Evolutionary conservation across 164 flowering plant genomes (phyloP).

Genomic region (Umbilicus rupestris): DNA sequence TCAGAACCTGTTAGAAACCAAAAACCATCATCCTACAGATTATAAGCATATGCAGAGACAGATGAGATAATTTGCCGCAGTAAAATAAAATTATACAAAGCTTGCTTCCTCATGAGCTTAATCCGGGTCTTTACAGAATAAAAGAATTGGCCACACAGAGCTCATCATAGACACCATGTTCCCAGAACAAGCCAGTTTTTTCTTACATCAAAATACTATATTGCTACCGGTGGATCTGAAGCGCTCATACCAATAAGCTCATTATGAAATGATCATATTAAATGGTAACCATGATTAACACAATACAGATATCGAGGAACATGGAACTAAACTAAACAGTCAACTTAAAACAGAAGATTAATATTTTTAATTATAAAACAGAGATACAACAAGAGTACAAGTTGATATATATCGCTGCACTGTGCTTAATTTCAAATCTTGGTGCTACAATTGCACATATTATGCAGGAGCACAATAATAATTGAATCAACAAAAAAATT

Average conservation of each 20-base stretch:
- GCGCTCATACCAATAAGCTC: background rate
- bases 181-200: background rate
- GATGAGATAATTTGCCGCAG: background rate
- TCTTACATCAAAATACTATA: background rate
- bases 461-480: background rate
- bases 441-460: background rate
- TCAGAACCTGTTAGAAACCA: background rate
- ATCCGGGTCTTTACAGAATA: background rate
- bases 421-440: background rate
- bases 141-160: background rate
- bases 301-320: background rate
- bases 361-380: background rate
- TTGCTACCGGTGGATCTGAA: background rate
- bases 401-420: background rate
- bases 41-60: background rate
- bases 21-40: background rate
- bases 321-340: background rate
- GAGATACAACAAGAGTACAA: background rate
- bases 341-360: slow-evolving; percentile 1
- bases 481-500: slow-evolving; percentile 1
- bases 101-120: background rate
- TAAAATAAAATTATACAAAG: background rate
- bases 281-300: background rate
- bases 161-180: slow-evolving; percentile 1
- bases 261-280: background rate